phyloP scores from a whole-genome alignment of 345 rosid species.

The Citrus hindsii region DNA sequence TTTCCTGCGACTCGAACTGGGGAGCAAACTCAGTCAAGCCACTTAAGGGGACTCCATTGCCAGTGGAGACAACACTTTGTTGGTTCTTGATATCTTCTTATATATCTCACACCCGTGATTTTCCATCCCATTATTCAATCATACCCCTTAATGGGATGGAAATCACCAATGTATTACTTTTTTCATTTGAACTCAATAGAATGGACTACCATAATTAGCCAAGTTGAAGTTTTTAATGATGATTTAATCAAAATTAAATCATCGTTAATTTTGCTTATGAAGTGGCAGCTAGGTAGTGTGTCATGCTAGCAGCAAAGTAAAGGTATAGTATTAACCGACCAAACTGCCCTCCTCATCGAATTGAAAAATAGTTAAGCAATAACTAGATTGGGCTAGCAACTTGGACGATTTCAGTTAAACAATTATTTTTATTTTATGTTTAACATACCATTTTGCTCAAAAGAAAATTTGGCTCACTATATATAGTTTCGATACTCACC shows the following conservation, averaged over 20 bases:
- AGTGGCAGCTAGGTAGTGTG: constrained; percentile 9
- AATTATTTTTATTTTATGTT: neutral
- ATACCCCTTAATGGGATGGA: neutral
- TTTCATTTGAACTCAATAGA: neutral
- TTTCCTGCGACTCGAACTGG: too few species aligned
- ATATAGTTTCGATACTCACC: neutral
- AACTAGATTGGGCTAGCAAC: constrained; percentile 3
- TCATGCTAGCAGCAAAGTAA: neutral
- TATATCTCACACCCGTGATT: neutral
- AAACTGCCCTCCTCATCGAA: neutral
- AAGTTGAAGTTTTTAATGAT: neutral
- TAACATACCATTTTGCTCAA: neutral
- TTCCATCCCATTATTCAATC: too few species aligned
- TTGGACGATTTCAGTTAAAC: neutral
- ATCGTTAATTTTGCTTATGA: neutral
- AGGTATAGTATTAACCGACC: constrained; percentile 2
- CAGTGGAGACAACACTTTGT: too few species aligned
- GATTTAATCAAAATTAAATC: neutral
- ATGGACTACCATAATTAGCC: neutral
- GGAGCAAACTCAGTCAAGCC: too few species aligned
- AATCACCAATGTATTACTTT: too few species aligned
- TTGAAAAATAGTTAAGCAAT: neutral
- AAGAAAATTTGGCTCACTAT: constrained; percentile 1
- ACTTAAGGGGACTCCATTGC: too few species aligned
- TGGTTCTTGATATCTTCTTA: too few species aligned